These are phyloP conservation scores for Cryptococcus wingfieldii DNA, from an alignment of 1,284 basidiomycete species.

Conservation along the genomic window DNA sequence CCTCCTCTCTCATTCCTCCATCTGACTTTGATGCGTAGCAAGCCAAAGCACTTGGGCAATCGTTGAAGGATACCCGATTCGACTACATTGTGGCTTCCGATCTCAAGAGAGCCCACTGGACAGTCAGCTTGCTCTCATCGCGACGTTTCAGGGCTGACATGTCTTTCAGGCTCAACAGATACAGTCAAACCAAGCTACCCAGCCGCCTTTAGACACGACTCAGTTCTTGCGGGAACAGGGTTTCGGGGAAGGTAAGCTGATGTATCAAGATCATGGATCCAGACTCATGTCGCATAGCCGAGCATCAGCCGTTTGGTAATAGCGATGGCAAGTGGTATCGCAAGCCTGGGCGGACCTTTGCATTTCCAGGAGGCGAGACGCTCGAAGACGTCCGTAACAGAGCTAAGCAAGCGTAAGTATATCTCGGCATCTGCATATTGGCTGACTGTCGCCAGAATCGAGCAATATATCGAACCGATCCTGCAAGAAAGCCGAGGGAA, in stretches of 20 bases:
- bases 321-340: conserved; percentile 24
- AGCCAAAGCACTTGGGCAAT: conserved; percentile 69
- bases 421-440: background rate
- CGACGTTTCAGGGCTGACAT: background rate
- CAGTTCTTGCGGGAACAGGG: conserved; percentile 45
- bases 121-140: conserved; percentile 23
- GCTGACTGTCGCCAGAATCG: conserved; percentile 24
- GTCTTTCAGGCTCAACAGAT: conserved; percentile 42
- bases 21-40: conserved; percentile 55
- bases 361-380: conserved; percentile 43
- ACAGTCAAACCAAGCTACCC: conserved; percentile 31
- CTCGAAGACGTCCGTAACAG: conserved; percentile 45
- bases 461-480: conserved; percentile 40
- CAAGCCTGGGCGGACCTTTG: conserved; percentile 36
- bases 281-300: too few species aligned
- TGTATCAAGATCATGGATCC: background rate
- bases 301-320: conserved; percentile 32
- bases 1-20: background rate
- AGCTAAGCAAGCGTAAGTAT: conserved; percentile 45
- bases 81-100: conserved; percentile 72
- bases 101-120: conserved; percentile 64
- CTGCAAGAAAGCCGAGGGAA: conserved; percentile 28
- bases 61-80: conserved; percentile 59
- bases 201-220: conserved; percentile 36
- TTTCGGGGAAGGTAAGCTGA: conserved; percentile 41